Conservation (phyloP, 805 yeast species). For the Debaryomyces castellii region DNA sequence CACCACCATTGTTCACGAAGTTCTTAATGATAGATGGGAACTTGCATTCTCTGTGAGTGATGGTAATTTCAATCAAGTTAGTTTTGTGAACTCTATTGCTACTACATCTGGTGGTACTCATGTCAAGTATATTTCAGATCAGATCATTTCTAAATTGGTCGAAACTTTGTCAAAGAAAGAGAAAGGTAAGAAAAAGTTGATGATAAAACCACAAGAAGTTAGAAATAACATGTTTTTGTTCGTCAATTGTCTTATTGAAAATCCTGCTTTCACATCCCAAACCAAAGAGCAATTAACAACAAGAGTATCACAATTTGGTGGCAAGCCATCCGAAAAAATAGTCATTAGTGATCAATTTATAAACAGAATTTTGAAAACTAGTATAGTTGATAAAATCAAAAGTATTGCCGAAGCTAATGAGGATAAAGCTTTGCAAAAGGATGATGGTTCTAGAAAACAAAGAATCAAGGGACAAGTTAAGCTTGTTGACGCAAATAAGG, state of each 20-base stretch:
- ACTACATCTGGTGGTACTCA: constrained; percentile 98
- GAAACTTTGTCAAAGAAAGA: constrained; percentile 65
- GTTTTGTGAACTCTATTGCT: constrained; percentile 96
- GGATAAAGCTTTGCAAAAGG: constrained; percentile 79
- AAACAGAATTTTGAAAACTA: constrained; percentile 64
- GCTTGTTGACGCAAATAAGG: constrained; percentile 92
- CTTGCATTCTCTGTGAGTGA: constrained; percentile 92
- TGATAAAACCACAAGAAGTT: constrained; percentile 84
- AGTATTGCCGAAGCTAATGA: constrained; percentile 88
- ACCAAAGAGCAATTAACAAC: constrained; percentile 96
- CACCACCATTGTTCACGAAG: constrained; percentile 68
- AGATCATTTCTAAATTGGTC: constrained; percentile 72
- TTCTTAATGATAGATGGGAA: constrained; percentile 89
- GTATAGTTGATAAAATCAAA: constrained; percentile 68
- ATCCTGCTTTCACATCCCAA: constrained; percentile 96
- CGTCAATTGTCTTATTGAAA: constrained; percentile 88
- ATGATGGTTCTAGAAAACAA: constrained; percentile 81
- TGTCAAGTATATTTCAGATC: constrained; percentile 81
- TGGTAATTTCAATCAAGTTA: constrained; percentile 86
- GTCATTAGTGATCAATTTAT: constrained; percentile 77
- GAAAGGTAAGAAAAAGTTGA: constrained; percentile 62
- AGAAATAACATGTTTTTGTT: constrained; percentile 88
- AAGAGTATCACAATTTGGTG: constrained; percentile 84
- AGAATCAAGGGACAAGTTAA: constrained; percentile 88
- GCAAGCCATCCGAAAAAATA: constrained; percentile 54